Evolutionary conservation across 1,284 basidiomycete species (phyloP), one percentile per base, ranked within the genome.

Genomic region (Phellinidium pouzarii): DNA sequence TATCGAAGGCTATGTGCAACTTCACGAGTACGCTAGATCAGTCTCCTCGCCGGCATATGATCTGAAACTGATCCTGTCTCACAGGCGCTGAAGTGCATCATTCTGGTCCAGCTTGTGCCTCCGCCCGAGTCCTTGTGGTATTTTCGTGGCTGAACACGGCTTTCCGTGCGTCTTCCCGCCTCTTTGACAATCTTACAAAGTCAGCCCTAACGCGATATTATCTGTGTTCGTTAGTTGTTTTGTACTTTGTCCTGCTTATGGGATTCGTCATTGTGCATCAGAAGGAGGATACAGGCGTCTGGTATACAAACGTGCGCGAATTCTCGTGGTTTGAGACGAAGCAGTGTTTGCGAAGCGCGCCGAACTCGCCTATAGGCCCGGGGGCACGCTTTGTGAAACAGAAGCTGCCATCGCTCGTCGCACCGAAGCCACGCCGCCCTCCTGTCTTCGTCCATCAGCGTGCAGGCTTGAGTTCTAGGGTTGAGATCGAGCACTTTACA

Each of bases 121-220:
- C 86, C n/a, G 70, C 72, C 19, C 71, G 65, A 50, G 70, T 83
- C 23, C 67, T 87, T 31, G 64, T 80, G 57, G 81, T 74, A 3
- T 85, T 87, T 60, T 71, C 78, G 40, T 89, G 86, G 87, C 68
- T 77, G 31, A 75, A 70, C 59, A 71, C 78, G 31, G 62, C 73
- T 34, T 68, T 73, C 41, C 63, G 85, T 89, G 59, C 61, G 84
- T 72, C 29, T 25, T 26, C 58, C 19, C 40, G 44, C 43, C 22
- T 45, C 58, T 3, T 5, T 5, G 49, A 31, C 50, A 31, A n/a
- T 17, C 8, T 40, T 17, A n/a, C 14, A 8, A 7, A 45, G 9
- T 41, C 31, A 20, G 27, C 20, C 7, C 7, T 47, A 31, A 22
- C 17, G 25, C 34, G 27, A 41, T n/a, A 3, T 31, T 12, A 26